Evolutionary conservation across 2,329 filamentous ascomycete species (phyloP).

Genomic region (Penicillium sp.): DNA sequence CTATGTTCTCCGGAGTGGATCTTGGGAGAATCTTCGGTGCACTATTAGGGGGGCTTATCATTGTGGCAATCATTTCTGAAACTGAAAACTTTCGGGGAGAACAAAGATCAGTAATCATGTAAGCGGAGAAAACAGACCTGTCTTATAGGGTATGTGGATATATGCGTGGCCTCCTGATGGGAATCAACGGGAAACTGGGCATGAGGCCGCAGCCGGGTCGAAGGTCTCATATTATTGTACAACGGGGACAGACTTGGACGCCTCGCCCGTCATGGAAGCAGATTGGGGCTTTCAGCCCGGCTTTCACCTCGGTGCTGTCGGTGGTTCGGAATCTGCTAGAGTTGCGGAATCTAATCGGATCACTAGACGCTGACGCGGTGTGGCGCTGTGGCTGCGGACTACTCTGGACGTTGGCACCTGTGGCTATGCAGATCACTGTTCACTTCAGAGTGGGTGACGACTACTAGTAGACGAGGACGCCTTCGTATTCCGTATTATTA

Average conservation of each 20-base stretch:
- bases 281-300: not conserved
- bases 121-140: not conserved
- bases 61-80: not conserved
- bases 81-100: not conserved
- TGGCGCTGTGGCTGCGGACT: not conserved
- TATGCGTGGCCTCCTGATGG: not conserved
- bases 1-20: not conserved
- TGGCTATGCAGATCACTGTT: not conserved
- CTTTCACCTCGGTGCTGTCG: not conserved
- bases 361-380: not conserved
- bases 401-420: not conserved
- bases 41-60: not conserved
- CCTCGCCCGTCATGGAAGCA: not conserved
- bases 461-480: not conserved
- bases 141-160: too few species aligned
- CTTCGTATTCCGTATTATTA: not conserved
- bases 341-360: not conserved
- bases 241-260: not conserved
- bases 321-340: not conserved
- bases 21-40: not conserved
- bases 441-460: not conserved
- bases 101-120: not conserved
- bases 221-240: not conserved
- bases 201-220: not conserved
- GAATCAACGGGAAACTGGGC: not conserved